Percentiles rank a stretch among this genome's conserved stretches.
phyloP scores from a whole-genome alignment of 2,329 filamentous ascomycete genomes.

The Plenodomus biglobosus region DNA sequence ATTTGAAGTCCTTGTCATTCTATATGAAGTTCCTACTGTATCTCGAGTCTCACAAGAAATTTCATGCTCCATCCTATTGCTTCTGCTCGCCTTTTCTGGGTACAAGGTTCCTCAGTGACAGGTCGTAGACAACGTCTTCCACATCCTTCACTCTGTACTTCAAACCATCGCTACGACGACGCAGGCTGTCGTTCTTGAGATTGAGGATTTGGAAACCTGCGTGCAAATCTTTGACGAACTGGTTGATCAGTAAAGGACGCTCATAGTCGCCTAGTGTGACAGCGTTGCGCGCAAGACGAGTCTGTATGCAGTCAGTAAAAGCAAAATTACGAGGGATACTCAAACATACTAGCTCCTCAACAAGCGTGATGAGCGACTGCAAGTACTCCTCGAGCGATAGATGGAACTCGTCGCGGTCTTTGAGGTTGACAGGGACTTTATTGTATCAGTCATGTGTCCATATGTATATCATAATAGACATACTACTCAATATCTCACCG shows the following conservation, averaged over 20 bases:
- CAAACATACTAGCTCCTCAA: conserved; percentile 74
- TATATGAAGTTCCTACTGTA: no score
- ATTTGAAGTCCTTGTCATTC: not conserved
- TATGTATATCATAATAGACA: conserved; percentile 14
- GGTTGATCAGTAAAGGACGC: conserved; percentile 82
- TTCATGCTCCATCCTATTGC: not conserved
- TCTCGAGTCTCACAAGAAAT: not conserved
- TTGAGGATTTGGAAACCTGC: conserved; percentile 97
- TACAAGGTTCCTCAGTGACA: conserved; percentile 82
- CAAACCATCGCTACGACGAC: conserved; percentile 85
- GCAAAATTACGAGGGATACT: not conserved
- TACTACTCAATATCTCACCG: conserved; percentile 74
- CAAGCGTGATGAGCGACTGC: conserved; percentile 79
- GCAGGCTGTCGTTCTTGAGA: conserved; percentile 89
- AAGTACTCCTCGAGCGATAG: conserved; percentile 97
- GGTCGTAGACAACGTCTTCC: conserved; percentile 95
- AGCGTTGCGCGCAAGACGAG: conserved; percentile 88
- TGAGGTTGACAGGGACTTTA: conserved; percentile 84
- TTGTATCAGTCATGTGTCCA: conserved; percentile 8
- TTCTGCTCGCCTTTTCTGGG: conserved; percentile 29
- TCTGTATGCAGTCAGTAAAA: conserved; percentile 44
- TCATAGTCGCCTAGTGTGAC: conserved; percentile 89
- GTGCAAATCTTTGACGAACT: conserved; percentile 92
- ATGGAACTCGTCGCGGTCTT: conserved; percentile 87
- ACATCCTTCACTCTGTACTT: conserved; percentile 99